A percentile compares a stretch with the other conserved stretches of the same genome.
Conservation (phyloP, 192 early-diverging fungal species). For the Oehlia diaphana region DNA sequence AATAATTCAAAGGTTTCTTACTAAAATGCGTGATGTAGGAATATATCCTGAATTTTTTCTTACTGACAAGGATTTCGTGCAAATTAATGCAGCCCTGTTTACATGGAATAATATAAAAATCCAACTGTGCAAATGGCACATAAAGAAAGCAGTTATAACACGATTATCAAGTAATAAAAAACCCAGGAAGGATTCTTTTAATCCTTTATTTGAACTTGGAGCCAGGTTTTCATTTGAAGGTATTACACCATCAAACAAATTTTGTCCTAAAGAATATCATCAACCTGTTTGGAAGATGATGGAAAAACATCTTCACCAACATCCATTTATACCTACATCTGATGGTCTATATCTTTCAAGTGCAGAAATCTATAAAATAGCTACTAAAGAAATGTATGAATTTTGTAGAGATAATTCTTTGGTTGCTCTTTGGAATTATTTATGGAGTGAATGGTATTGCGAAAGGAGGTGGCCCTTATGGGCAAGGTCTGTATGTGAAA, state of each 20-base stretch:
- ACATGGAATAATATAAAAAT: too few relatives aligned
- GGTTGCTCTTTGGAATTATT: too few relatives aligned
- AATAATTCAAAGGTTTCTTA: slow-evolving; percentile 15
- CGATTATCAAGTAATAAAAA: too few relatives aligned
- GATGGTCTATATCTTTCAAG: neutral
- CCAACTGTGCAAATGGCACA: too few relatives aligned
- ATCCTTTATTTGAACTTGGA: neutral
- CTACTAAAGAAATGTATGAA: slow-evolving; percentile 15
- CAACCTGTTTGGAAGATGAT: neutral
- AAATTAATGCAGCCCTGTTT: too few relatives aligned
- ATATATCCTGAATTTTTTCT: neutral
- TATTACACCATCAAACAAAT: neutral
- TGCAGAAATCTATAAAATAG: neutral
- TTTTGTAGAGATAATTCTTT: slow-evolving; percentile 20
- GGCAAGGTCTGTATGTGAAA: too few relatives aligned
- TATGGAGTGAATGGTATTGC: too few relatives aligned
- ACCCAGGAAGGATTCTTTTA: neutral
- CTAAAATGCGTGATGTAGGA: neutral
- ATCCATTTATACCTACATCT: slow-evolving; percentile 1
- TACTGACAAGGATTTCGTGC: neutral
- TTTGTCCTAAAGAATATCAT: neutral
- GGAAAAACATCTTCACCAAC: slow-evolving; percentile 4
- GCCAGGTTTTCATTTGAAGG: neutral
- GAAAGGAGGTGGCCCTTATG: too few relatives aligned
- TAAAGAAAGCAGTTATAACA: too few relatives aligned